A percentile compares a stretch with the other conserved stretches of the same genome.
Evolutionary conservation across 2,329 filamentous ascomycete species (phyloP).

Genomic region (Fusarium bulbicola): DNA sequence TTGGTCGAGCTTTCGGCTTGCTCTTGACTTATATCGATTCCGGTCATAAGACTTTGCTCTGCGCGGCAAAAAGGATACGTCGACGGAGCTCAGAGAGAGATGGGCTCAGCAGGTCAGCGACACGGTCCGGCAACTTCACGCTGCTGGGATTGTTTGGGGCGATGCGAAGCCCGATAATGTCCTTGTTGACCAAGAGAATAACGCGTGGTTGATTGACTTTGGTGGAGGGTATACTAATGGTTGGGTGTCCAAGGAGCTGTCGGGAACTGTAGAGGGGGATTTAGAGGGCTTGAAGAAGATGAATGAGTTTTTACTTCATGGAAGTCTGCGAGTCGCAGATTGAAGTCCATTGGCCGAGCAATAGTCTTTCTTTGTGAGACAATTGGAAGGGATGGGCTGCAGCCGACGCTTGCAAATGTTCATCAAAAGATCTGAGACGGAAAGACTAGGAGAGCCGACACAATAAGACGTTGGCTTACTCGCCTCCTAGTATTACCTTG

Average conservation of each 20-base stretch:
- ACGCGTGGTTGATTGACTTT: conserved; percentile 3
- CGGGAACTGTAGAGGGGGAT: neutral
- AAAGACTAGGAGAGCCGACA: neutral
- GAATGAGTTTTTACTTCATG: rapidly evolving
- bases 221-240: neutral
- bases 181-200: neutral
- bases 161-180: neutral
- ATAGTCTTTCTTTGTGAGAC: neutral
- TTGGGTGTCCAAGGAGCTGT: neutral
- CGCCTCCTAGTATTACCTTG: rapidly evolving
- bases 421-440: neutral
- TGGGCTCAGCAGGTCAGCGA: neutral
- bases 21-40: neutral
- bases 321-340: rapidly evolving
- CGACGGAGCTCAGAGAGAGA: rapidly evolving
- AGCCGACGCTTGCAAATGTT: neutral
- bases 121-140: rapidly evolving
- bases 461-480: rapidly evolving
- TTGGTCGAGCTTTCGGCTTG: neutral
- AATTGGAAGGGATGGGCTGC: too few relatives aligned
- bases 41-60: neutral
- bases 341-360: neutral
- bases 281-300: neutral
- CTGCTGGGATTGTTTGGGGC: neutral
- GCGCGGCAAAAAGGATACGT: neutral